A percentile compares a stretch with the other conserved stretches of the same genome.
Conservation (phyloP, 2,329 filamentous ascomycete species). For the Xylariaceae sp. region DNA sequence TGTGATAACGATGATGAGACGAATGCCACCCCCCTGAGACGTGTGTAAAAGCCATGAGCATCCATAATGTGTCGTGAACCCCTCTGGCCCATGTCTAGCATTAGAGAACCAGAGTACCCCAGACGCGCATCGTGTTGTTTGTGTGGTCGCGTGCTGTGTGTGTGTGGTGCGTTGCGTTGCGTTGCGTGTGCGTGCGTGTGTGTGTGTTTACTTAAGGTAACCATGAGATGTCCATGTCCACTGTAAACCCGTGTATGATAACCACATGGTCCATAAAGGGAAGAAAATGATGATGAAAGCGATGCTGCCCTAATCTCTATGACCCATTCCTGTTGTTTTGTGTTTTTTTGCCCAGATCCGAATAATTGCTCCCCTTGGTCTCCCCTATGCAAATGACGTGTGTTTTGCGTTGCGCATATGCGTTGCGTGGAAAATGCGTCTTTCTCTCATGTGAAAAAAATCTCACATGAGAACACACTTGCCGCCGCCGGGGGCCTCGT, state of each 20-base stretch:
- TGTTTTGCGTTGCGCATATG: not conserved
- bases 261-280: not conserved
- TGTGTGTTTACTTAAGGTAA: too few relatives aligned
- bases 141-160: too few relatives aligned
- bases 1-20: not conserved
- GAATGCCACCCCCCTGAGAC: not conserved
- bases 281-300: too few relatives aligned
- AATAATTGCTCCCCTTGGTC: not conserved
- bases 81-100: conserved; percentile 7
- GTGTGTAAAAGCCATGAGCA: not conserved
- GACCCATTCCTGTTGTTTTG: not conserved
- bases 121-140: conserved; percentile 1
- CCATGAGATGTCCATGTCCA: not conserved
- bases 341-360: too few relatives aligned
- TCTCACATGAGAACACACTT: conserved; percentile 83
- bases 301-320: not conserved
- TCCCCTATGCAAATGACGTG: not conserved
- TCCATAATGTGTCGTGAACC: conserved; percentile 3
- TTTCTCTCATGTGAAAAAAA: too few relatives aligned
- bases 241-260: conserved; percentile 3
- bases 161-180: too few relatives aligned
- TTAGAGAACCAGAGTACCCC: conserved; percentile 5
- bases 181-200: too few relatives aligned
- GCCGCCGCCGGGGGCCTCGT: conserved; percentile 70
- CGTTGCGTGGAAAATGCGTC: too few relatives aligned